A percentile compares a stretch with the other conserved stretches of the same genome.
Evolutionary conservation across 768 basidiomycete genomes (phyloP).

Genomic region (Rhizopogon roseolus): DNA sequence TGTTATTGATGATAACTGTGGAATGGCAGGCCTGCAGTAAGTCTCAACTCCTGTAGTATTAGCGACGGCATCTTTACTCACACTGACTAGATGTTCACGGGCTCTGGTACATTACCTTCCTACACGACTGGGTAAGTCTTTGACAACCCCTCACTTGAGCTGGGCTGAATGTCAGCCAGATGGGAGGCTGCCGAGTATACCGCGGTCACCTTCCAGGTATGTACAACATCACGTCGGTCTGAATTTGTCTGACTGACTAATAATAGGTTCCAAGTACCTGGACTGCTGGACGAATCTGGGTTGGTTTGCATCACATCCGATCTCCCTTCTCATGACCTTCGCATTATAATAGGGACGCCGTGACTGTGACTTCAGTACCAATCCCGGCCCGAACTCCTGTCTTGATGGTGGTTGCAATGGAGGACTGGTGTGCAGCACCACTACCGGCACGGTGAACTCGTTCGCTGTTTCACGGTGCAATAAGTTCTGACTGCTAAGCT

Average conservation of each 20-base stretch:
- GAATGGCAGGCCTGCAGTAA: conserved; percentile 40
- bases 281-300: conserved; percentile 66
- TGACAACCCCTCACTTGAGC: neutral
- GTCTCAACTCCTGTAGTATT: neutral
- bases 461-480: neutral
- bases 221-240: neutral
- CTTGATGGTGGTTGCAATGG: conserved; percentile 66
- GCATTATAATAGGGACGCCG: conserved; percentile 36
- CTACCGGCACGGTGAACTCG: conserved; percentile 41
- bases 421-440: conserved; percentile 51
- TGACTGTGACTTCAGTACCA: conserved; percentile 54
- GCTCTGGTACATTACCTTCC: conserved; percentile 42
- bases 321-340: neutral
- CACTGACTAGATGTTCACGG: conserved; percentile 50
- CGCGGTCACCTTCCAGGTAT: conserved; percentile 23
- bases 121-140: conserved; percentile 38
- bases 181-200: conserved; percentile 28
- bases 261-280: conserved; percentile 54
- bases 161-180: conserved; percentile 12
- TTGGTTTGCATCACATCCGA: conserved; percentile 6
- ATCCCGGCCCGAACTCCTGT: conserved; percentile 53
- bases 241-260: neutral
- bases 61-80: neutral
- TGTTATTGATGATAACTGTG: neutral
- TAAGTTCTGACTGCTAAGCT: neutral